Conservation (phyloP, 1,284 basidiomycete genomes). For the Coriolopsis trogii region DNA sequence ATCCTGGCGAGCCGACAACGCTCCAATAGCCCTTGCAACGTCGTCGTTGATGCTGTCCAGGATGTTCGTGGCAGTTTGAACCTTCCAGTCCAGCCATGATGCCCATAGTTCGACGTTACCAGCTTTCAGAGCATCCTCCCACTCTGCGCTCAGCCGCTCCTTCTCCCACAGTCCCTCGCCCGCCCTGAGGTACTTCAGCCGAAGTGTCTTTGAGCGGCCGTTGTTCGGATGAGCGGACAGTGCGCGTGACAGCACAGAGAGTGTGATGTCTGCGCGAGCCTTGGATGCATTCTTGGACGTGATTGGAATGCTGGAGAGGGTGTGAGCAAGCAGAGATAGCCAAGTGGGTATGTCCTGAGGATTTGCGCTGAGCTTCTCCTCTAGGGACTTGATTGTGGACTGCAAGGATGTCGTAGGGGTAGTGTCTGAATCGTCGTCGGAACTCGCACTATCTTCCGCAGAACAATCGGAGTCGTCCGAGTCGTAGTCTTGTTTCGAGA, state of each 20-base stretch:
- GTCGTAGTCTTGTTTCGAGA: conserved; percentile 35
- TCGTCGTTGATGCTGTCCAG: conserved; percentile 57
- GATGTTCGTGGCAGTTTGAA: conserved; percentile 47
- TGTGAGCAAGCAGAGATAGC: conserved; percentile 67
- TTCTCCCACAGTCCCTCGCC: conserved; percentile 74
- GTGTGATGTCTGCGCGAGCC: conserved; percentile 68
- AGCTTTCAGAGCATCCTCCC: conserved; percentile 66
- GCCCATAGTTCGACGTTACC: conserved; percentile 61
- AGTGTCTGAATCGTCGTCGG: conserved; percentile 37
- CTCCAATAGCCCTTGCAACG: conserved; percentile 44
- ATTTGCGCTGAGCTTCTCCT: conserved; percentile 52
- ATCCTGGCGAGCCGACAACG: conserved; percentile 41
- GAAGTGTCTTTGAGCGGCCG: conserved; percentile 48
- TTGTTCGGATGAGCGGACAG: conserved; percentile 58
- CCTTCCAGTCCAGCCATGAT: conserved; percentile 78
- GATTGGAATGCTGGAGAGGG: conserved; percentile 57
- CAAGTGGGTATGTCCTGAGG: conserved; percentile 60
- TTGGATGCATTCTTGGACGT: conserved; percentile 66
- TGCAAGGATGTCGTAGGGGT: conserved; percentile 55
- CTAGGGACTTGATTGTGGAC: conserved; percentile 57
- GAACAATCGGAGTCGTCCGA: conserved; percentile 49
- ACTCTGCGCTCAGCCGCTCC: conserved; percentile 59
- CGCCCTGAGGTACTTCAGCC: conserved; percentile 66
- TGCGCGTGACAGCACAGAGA: conserved; percentile 70
- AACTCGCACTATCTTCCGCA: conserved; percentile 33